Evolutionary conservation across 2,329 filamentous ascomycete species (phyloP), one percentile per base, ranked within the genome.

Genomic region (Trichophyton mentagrophytes): DNA sequence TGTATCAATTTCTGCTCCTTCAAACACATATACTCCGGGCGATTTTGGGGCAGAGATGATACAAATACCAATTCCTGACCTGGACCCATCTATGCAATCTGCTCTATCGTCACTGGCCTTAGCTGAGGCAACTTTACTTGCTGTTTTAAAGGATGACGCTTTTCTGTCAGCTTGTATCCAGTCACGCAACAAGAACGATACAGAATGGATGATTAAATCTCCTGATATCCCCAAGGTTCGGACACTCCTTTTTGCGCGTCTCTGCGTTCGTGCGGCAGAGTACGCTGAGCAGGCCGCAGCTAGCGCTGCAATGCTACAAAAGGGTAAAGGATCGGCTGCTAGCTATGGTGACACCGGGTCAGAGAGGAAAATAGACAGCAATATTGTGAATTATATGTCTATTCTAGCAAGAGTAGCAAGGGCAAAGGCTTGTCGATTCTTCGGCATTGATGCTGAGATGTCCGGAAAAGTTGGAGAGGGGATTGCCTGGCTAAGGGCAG

Each of bases 201-300:
- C 83, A 63, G 92, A 97, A 66, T 99, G 92, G 92, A 97, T 97
- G 90, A 95, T 93, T 72, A 89, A 88, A 68, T 83, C 90, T 0
- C 90, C 92, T 0, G 85, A 90, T 58, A 89, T 96, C 57, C 88
- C 90, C 33, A 91, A 92, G 70, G 90, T 96, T 17, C 85, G 92
- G 55, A 90, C 90, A 7, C 86, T 95, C 68, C 79, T 99, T 1
- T 95, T 95, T 69, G 90, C 90, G 1, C 81, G 92, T 0, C 78
- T 97, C 6, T 97, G 90, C 70, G 80, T 97, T 9, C 89, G 90
- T 0, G 89, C 91, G 0, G 86, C 88, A 0, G 91, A 96, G 66
- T 91, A 97, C 72, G 90, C 91, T 0, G 83, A 85, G 27, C 85
- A 87, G 70, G 89, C 90, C 1, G 73, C 75, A 42, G 80, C 80